Evolutionary conservation across 139 green algal species (phyloP).

Genomic region (Klebsormidium nitens): DNA sequence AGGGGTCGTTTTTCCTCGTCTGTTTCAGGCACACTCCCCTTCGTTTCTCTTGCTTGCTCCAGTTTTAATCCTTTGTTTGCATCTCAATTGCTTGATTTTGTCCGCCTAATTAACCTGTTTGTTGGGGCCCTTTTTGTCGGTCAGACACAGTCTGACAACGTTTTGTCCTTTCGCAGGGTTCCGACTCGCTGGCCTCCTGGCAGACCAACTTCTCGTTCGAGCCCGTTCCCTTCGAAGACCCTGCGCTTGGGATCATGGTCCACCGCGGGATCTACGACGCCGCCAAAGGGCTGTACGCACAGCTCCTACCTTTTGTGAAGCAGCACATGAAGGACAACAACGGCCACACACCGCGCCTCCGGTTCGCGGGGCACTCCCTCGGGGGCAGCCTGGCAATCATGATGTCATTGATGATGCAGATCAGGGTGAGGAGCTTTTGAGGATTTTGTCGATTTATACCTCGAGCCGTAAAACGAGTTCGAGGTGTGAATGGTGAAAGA

Average conservation of each 20-base stretch:
- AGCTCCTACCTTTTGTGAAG: conserved; percentile 79
- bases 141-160: conserved; percentile 66
- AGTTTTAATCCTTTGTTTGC: too few relatives aligned
- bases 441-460: too few relatives aligned
- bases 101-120: too few relatives aligned
- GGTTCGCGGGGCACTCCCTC: conserved; percentile 76
- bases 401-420: conserved; percentile 82
- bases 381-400: conserved; percentile 79
- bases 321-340: conserved; percentile 59
- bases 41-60: too few relatives aligned
- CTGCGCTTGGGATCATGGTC: conserved; percentile 69
- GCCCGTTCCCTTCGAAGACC: conserved; percentile 89
- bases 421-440: conserved; percentile 53
- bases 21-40: too few relatives aligned
- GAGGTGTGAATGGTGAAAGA: too few relatives aligned
- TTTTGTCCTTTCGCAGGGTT: conserved; percentile 60
- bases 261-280: conserved; percentile 91
- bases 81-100: too few relatives aligned
- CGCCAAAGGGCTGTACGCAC: conserved; percentile 74
- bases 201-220: conserved; percentile 91
- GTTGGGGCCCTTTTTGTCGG: conserved; percentile 18
- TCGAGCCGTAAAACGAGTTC: too few relatives aligned
- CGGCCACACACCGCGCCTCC: conserved; percentile 8
- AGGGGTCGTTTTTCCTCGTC: too few relatives aligned
- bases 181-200: conserved; percentile 66